phyloP scores from a whole-genome alignment of 2,329 filamentous ascomycete genomes.

The Pezicula neosporulosa region DNA sequence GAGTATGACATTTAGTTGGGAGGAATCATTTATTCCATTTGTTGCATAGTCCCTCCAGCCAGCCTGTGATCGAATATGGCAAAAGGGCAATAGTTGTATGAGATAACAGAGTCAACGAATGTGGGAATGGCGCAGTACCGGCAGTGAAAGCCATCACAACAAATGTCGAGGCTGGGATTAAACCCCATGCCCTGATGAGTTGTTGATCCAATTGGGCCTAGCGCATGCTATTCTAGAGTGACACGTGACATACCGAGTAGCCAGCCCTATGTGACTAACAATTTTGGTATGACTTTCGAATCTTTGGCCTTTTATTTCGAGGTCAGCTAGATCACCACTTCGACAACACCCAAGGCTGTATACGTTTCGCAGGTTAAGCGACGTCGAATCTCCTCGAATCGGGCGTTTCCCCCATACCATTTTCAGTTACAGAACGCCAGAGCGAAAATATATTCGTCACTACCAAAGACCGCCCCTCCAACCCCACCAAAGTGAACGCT shows the following conservation, averaged over 20 bases:
- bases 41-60: slow-evolving; percentile 5
- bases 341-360: too few relatives aligned
- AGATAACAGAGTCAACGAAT: not conserved
- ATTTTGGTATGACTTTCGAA: too few relatives aligned
- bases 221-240: not conserved
- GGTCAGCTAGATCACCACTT: too few relatives aligned
- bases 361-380: too few relatives aligned
- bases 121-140: slow-evolving; percentile 14
- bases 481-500: not conserved
- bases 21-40: slow-evolving; percentile 15
- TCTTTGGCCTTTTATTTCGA: too few relatives aligned
- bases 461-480: not conserved
- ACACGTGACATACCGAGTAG: not conserved
- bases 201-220: not conserved
- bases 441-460: too few relatives aligned
- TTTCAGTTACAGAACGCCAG: too few relatives aligned
- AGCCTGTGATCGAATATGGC: not conserved
- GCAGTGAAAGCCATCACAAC: not conserved
- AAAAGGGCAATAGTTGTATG: too few relatives aligned
- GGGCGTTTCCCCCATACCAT: too few relatives aligned
- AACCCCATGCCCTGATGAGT: not conserved
- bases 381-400: too few relatives aligned
- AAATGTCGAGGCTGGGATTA: slow-evolving; percentile 11
- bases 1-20: slow-evolving; percentile 56
- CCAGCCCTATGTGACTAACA: too few relatives aligned